phyloP scores from a whole-genome alignment of 2,329 filamentous ascomycete genomes.

The Pseudogymnoascus sp. region DNA sequence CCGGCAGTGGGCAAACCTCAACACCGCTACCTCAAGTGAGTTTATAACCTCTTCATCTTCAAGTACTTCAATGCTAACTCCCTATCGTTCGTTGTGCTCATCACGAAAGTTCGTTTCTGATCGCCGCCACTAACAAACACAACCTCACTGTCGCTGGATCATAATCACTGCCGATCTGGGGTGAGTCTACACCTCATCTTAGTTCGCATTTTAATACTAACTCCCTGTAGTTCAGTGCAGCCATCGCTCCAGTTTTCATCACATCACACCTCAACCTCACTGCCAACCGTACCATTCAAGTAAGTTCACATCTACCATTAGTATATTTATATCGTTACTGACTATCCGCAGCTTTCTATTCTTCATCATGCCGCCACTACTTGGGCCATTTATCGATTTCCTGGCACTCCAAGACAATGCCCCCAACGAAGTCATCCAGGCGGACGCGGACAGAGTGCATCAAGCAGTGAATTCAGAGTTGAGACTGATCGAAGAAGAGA shows the following conservation, averaged over 20 bases:
- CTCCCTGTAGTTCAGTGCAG: background rate
- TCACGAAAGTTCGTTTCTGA: background rate
- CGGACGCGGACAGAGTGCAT: background rate
- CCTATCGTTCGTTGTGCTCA: background rate
- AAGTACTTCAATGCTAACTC: background rate
- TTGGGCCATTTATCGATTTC: background rate
- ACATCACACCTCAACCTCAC: background rate
- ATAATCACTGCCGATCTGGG: background rate
- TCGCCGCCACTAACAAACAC: too few relatives aligned
- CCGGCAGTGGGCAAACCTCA: background rate
- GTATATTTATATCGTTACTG: background rate
- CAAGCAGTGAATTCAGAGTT: background rate
- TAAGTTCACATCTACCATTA: background rate
- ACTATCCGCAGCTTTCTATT: background rate
- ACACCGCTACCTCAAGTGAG: background rate
- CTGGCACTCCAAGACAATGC: background rate
- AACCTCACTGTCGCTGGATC: background rate
- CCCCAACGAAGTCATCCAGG: background rate
- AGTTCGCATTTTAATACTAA: background rate
- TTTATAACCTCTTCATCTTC: background rate
- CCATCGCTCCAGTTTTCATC: background rate
- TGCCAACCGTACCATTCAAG: background rate
- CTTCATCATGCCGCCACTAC: background rate
- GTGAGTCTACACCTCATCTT: background rate
- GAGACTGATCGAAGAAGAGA: background rate